Percentiles rank a stretch among this genome's conserved stretches.
Evolutionary conservation across 2,329 filamentous ascomycete species (phyloP).

Genomic region (Setomelanomma holmii): DNA sequence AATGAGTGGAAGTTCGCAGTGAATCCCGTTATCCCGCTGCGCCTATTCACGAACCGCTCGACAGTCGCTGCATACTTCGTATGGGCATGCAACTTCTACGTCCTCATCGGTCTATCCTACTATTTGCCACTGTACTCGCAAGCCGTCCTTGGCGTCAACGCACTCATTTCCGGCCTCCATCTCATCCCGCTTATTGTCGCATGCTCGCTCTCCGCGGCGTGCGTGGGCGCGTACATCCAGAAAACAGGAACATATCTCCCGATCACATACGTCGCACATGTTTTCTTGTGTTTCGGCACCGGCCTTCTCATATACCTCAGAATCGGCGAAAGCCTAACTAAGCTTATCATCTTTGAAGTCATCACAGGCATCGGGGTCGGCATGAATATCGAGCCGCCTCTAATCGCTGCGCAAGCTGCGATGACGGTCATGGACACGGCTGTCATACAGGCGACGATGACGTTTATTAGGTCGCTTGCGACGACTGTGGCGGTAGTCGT

Average conservation of each 20-base stretch:
- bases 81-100: slow-evolving; percentile 44
- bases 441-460: slow-evolving; percentile 55
- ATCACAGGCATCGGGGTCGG: slow-evolving; percentile 57
- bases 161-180: slow-evolving; percentile 63
- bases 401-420: slow-evolving; percentile 58
- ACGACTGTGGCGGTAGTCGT: slow-evolving; percentile 53
- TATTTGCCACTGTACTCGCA: slow-evolving; percentile 77
- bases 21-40: slow-evolving; percentile 76
- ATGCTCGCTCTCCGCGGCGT: slow-evolving; percentile 50
- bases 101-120: slow-evolving; percentile 68
- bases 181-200: slow-evolving; percentile 62
- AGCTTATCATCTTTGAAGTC: slow-evolving; percentile 56
- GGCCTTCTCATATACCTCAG: slow-evolving; percentile 23
- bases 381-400: slow-evolving; percentile 58
- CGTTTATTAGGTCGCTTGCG: slow-evolving; percentile 50
- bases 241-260: slow-evolving; percentile 46
- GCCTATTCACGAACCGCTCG: slow-evolving; percentile 68
- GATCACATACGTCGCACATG: slow-evolving; percentile 17
- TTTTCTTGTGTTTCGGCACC: slow-evolving; percentile 16
- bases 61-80: slow-evolving; percentile 61
- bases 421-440: slow-evolving; percentile 48
- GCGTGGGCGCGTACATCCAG: slow-evolving; percentile 52
- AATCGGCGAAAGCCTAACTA: slow-evolving; percentile 2
- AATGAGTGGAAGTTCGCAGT: slow-evolving; percentile 74
- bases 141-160: slow-evolving; percentile 63